A percentile compares a stretch with the other conserved stretches of the same genome.
Conservation (phyloP, 2,329 filamentous ascomycete genomes). For the Didymella segeticola region DNA sequence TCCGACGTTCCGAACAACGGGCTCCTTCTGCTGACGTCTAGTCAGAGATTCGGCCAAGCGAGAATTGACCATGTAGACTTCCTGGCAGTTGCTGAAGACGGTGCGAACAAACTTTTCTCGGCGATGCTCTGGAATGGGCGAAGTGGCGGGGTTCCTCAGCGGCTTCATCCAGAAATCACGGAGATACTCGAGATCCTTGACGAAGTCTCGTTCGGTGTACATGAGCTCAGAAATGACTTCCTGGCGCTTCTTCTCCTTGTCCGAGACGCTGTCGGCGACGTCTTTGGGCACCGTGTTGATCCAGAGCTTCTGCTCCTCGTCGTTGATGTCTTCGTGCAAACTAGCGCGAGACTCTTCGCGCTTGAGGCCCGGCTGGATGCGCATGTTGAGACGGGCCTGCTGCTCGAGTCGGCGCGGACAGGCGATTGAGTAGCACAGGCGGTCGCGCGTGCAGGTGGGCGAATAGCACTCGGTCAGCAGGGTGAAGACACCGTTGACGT, state of each 20-base stretch:
- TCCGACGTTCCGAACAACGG: conserved; percentile 86
- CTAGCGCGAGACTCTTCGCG: conserved; percentile 72
- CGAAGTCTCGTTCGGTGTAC: conserved; percentile 98
- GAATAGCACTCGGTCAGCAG: conserved; percentile 97
- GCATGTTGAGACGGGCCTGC: conserved; percentile 90
- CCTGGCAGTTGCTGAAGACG: conserved; percentile 95
- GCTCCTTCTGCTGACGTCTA: conserved; percentile 85
- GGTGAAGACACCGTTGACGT: conserved; percentile 96
- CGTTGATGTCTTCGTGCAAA: conserved; percentile 85
- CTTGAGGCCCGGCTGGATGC: conserved; percentile 87
- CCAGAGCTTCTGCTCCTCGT: conserved; percentile 98
- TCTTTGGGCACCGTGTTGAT: conserved; percentile 98
- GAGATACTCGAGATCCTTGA: conserved; percentile 97
- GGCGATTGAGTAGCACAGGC: conserved; percentile 96
- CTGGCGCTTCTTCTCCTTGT: conserved; percentile 95
- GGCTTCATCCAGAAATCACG: conserved; percentile 99
- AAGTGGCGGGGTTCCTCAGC: conserved; percentile 70
- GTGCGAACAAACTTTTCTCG: conserved; percentile 90
- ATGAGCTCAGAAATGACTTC: conserved; percentile 98
- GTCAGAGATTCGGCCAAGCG: conserved; percentile 88
- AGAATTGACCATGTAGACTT: conserved; percentile 91
- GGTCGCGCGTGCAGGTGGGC: conserved; percentile 93
- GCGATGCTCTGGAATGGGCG: conserved; percentile 86
- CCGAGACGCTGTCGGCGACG: conserved; percentile 85
- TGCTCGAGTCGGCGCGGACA: conserved; percentile 93